phyloP scores from a whole-genome alignment of 2,329 filamentous ascomycete genomes.

The Fusarium euwallaceae region DNA sequence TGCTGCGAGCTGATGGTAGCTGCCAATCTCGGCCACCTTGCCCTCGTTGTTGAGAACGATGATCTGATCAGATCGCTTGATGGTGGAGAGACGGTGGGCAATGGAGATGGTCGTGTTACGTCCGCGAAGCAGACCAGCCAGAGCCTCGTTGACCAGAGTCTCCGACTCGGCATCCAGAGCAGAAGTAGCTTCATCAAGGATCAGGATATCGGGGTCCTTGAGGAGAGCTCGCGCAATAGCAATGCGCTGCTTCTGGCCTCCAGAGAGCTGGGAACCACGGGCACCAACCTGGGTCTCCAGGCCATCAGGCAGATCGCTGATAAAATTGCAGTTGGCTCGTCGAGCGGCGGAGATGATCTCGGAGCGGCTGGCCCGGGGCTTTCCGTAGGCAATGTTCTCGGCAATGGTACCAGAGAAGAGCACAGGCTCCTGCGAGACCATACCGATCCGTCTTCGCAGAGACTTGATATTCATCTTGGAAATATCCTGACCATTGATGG shows the following conservation, averaged over 20 bases:
- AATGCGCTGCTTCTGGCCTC: conserved; percentile 97
- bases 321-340: conserved; percentile 96
- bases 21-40: conserved; percentile 90
- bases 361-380: conserved; percentile 79
- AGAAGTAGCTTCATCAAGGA: conserved; percentile 96
- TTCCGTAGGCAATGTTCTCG: conserved; percentile 93
- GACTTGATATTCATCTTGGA: conserved; percentile 92
- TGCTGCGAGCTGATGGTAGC: conserved; percentile 80
- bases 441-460: conserved; percentile 89
- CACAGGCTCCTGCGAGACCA: conserved; percentile 96
- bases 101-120: conserved; percentile 98
- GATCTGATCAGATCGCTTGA: conserved; percentile 94
- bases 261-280: conserved; percentile 91
- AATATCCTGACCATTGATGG: conserved; percentile 88
- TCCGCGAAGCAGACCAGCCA: conserved; percentile 83
- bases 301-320: conserved; percentile 95
- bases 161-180: conserved; percentile 97
- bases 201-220: conserved; percentile 96
- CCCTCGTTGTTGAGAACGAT: conserved; percentile 91
- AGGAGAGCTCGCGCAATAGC: conserved; percentile 95
- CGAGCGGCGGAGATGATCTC: conserved; percentile 90
- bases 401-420: conserved; percentile 88
- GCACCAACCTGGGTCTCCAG: conserved; percentile 95
- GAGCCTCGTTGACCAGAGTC: conserved; percentile 92
- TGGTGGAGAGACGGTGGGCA: conserved; percentile 94